Evolutionary conservation across 2,329 filamentous ascomycete genomes (phyloP), one percentile per base, ranked within the genome.

Genomic region (Botrytis fabae): DNA sequence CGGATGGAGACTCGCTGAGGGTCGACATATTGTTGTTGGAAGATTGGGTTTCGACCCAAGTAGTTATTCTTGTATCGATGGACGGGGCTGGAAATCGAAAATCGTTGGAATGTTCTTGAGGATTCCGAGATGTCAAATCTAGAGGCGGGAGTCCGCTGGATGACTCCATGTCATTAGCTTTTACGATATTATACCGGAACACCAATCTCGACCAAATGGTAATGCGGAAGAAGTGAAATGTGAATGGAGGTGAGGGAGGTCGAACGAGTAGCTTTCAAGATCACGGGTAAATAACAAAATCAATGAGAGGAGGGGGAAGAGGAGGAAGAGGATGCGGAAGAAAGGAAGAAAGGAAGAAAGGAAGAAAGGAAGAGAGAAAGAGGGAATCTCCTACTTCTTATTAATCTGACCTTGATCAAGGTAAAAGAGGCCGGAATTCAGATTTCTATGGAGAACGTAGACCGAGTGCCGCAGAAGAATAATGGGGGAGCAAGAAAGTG

Each of bases 81-180:
- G 64, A 74, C n/a, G 78, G 78, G 61, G 74, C 69, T 65, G 77
- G 79, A 74, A 78, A 79, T 48, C 75, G 79, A 66, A 80, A 72
- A 14, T 68, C 32, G 66, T 40, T 75, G 57, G 78, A 78, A 63
- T 74, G 70, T 51, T 72, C 57, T 61, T 72, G 25, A 40, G 61
- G 54, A 42, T 72, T 74, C 46, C 66, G 72, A 59, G 72, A 74
- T 63, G 64, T 62, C 40, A 72, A 71, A 54, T 75, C 61, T 71
- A 71, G 46, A 44, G 74, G 75, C 75, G 73, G 74, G 63, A 66
- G 73, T 44, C 75, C 73, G 73, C 78, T 80, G 76, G 75, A 74
- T 38, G 75, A 65, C 73, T 75, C 75, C 80, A 81, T 80, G 75
- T 75, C 72, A 77, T 80, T 81, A 81, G 80, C 78, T 76, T 77